phyloP scores from a whole-genome alignment of 2,329 filamentous ascomycete genomes.

The Esteya vermicola region DNA sequence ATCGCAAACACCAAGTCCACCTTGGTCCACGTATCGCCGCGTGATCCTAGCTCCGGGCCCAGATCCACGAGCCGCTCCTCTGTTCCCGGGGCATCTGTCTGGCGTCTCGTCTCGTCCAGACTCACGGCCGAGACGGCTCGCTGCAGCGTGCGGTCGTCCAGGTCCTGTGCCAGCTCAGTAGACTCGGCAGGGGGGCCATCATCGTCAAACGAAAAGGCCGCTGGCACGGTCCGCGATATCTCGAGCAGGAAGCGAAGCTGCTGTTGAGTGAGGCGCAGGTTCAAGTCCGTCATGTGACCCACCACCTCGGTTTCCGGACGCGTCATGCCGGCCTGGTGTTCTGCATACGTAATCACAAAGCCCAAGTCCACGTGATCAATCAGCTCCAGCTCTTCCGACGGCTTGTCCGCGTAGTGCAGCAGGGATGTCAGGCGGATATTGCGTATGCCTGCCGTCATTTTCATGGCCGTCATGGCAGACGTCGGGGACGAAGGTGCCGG shows the following conservation, averaged over 20 bases:
- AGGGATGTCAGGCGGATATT: constrained; percentile 85
- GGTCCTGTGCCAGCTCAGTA: constrained; percentile 54
- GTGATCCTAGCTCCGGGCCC: constrained; percentile 54
- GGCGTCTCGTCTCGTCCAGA: not conserved
- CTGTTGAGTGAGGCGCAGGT: constrained; percentile 75
- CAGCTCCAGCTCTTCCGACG: constrained; percentile 79
- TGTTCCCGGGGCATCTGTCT: constrained; percentile 21
- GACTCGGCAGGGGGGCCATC: constrained; percentile 57
- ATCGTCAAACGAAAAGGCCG: constrained; percentile 54
- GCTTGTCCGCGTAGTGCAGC: constrained; percentile 61
- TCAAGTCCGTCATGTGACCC: constrained; percentile 85
- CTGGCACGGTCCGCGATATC: constrained; percentile 74
- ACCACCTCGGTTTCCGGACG: constrained; percentile 86
- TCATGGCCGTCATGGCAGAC: constrained; percentile 74
- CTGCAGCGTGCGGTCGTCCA: constrained; percentile 43
- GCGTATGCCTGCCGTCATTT: constrained; percentile 77
- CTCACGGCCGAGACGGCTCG: constrained; percentile 29
- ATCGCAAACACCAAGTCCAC: constrained; percentile 85
- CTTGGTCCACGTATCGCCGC: constrained; percentile 72
- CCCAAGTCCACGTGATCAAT: constrained; percentile 94
- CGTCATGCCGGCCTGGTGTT: constrained; percentile 63
- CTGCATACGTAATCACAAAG: constrained; percentile 83
- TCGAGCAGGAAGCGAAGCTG: constrained; percentile 84
- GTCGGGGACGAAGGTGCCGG: no score
- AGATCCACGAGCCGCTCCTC: constrained; percentile 46